Evolutionary conservation across 169 alveolate species (phyloP), one percentile per base, ranked within the genome.

Genomic region (Plasmodium chabaudi): DNA sequence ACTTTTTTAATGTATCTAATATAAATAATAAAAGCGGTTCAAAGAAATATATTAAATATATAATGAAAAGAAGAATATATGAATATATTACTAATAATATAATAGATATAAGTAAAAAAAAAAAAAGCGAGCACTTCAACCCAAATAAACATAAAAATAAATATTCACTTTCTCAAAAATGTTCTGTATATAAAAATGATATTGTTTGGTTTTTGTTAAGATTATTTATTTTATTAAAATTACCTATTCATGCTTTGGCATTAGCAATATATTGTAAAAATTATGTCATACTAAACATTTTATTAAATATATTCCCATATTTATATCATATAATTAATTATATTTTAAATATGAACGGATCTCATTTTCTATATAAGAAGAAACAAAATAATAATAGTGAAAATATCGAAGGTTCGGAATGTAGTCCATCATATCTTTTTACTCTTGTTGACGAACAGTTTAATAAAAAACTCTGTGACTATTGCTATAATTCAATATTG

Each of bases 241-340:
- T 86, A 34, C 91, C 91, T 1, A 27, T 86, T n/a, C 91, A 86
- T 86, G 72, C 75, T n/a, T 55, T 86, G 17, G 91, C 91, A 10
- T 59, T 86, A 70, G 59, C 55, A 27, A 17, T 86, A 61, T 86
- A 86, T 53, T 86, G 91, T 21, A 86, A 86, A 86, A 86, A 86
- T 86, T 86, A 86, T 72, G 56, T 86, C 10, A 25, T 86, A 42
- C 23, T 86, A 17, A 86, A 86, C 19, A 86, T 86, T 49, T 25
- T 86, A 15, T 44, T 86, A 63, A 86, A 63, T 56, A 13, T 69
- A 9, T 86, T 86, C 70, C 91, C 91, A 19, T 73, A 65, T 63
- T 59, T 86, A 21, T 49, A 68, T 63, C 91, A 86, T 55, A 71
- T 86, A 13, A 15, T 86, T 61, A 86, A 86, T 53, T 86, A 86